Evolutionary conservation across 1,284 basidiomycete genomes (phyloP), one percentile per base, ranked within the genome.

Genomic region (Termitomyces sp.): DNA sequence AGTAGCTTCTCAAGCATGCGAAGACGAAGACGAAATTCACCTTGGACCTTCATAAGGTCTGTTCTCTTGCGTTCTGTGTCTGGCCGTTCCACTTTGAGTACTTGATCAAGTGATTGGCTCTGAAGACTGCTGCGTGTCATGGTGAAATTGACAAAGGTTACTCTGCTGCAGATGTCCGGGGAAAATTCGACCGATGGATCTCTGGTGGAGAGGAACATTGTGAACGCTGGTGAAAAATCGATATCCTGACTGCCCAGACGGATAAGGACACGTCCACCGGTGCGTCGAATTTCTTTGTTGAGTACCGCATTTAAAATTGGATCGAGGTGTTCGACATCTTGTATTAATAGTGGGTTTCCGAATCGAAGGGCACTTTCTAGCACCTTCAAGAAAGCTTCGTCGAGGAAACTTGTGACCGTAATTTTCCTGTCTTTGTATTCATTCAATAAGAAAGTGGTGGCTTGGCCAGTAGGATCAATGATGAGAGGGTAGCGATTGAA

Each of bases 121-220:
- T 99, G 96, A 36, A 99, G 80, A 80, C 94, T 98, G 70, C 94
- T 94, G 57, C 95, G 84, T 0, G 97, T 99, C 93, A 99, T 99
- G 15, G 96, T 99, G 73, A 99, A 99, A 78, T 99, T 99, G 77
- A 99, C 96, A 67, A 99, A 98, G 0, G 96, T 97, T 36, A 99
- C 97, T 57, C 97, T 86, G 75, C 94, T 97, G 79, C 96, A 99
- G 59, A 99, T 94, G 69, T 99, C 96, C 1, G 97, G 94, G 19
- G 96, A 92, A 73, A 99, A 98, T 65, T 98, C 94, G 59, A 98
- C 90, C 0, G 94, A 96, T 0, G 98, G 95, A 70, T 99, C 95
- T 24, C 96, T 81, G 7, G 97, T 99, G 2, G 97, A 93, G 48
- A 99, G 80, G 83, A 99, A 99, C 92, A 99, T 96, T 9, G 92